Evolutionary conservation across 768 basidiomycete species (phyloP).

Genomic region (Naganishia antarctica): DNA sequence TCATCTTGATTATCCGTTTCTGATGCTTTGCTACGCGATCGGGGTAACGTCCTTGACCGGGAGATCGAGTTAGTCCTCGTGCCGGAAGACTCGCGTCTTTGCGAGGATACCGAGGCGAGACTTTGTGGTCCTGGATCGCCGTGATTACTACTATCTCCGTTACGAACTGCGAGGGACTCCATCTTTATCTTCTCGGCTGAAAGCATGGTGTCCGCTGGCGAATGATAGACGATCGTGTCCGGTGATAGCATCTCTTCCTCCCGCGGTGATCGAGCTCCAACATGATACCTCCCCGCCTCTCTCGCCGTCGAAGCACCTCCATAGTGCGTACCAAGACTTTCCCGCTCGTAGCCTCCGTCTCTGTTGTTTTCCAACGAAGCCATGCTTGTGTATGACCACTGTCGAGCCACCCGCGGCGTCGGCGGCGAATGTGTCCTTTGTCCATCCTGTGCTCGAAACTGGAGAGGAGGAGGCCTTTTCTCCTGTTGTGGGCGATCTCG

Average conservation of each 20-base stretch:
- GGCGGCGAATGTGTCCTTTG: not conserved
- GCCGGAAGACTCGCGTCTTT: not conserved
- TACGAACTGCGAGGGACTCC: not conserved
- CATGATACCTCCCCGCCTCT: not conserved
- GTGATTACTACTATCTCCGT: not conserved
- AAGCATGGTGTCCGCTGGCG: not conserved
- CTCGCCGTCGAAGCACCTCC: not conserved
- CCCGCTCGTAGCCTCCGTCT: not conserved
- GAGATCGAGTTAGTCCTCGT: not conserved
- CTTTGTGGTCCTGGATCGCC: too few relatives aligned
- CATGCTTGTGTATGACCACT: slow-evolving; percentile 10
- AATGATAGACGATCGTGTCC: not conserved
- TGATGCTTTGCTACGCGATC: not conserved
- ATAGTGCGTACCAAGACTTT: not conserved
- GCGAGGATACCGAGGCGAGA: too few relatives aligned
- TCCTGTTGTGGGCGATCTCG: not conserved
- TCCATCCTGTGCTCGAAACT: not conserved
- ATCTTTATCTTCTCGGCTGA: not conserved
- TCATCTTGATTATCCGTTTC: slow-evolving; percentile 6
- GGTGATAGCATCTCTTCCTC: not conserved
- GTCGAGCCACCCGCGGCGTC: not conserved
- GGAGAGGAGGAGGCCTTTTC: not conserved
- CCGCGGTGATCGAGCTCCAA: not conserved
- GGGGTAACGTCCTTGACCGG: not conserved
- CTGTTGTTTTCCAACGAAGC: slow-evolving; percentile 11